Percentiles rank a stretch among this genome's conserved stretches.
Conservation (phyloP, 805 yeast genomes). For the Ogataea wickerhamii region DNA sequence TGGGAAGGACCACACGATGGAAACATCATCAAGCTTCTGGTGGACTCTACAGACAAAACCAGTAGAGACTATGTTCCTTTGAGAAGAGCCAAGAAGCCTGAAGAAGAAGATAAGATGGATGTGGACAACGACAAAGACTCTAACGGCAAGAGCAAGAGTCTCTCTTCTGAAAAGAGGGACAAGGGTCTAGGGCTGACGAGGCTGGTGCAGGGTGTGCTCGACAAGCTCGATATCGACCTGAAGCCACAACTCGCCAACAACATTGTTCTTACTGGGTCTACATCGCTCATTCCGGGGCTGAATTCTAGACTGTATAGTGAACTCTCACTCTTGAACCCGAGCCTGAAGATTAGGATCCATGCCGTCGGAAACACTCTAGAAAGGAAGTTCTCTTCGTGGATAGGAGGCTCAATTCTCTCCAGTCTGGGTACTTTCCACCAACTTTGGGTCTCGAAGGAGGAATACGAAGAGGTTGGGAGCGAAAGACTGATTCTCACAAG, state of each 20-base stretch:
- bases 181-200: conserved; percentile 46
- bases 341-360: conserved; percentile 78
- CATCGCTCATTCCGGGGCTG: conserved; percentile 75
- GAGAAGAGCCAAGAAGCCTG: conserved; percentile 49
- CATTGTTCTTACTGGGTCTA: conserved; percentile 82
- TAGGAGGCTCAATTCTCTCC: conserved; percentile 86
- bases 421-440: conserved; percentile 94
- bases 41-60: conserved; percentile 27
- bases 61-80: conserved; percentile 71
- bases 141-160: conserved; percentile 29
- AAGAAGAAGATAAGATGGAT: conserved; percentile 32
- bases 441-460: conserved; percentile 85
- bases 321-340: conserved; percentile 67
- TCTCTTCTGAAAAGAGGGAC: conserved; percentile 5
- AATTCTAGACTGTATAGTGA: conserved; percentile 75
- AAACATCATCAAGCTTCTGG: conserved; percentile 36
- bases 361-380: conserved; percentile 77
- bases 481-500: conserved; percentile 77
- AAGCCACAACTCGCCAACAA: conserved; percentile 86
- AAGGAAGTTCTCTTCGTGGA: conserved; percentile 80
- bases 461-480: conserved; percentile 84
- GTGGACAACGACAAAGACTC: conserved; percentile 22
- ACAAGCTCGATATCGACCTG: conserved; percentile 71
- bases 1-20: conserved; percentile 49
- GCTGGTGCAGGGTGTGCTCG: conserved; percentile 52